Base-by-base conservation (phyloP, 202 grass and related monocot species). In the Miscanthus sacchariflorus region DNA sequence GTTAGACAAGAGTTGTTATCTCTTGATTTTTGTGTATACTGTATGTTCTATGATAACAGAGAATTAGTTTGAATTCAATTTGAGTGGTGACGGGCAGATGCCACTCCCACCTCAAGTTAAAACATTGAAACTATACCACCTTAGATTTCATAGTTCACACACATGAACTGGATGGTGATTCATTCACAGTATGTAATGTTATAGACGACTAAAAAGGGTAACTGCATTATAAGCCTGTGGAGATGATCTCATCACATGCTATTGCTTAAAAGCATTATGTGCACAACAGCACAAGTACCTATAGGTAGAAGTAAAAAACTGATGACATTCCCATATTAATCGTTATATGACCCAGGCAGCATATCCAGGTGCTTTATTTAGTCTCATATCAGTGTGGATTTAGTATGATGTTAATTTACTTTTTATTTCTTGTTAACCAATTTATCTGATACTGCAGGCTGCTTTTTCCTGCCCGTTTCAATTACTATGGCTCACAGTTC, bases 1-100 rank as follows among this genome's bases (percentile, higher is more conserved):
- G 13, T 84, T 75, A 83, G 24, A 38, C 67, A 90, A 82, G 35
- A 49, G n/a, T 70, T 75, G 39, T 78, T 66, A 36, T 88, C 42
- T 76, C 18, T 23, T 17, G 21, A 52, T 49, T 89, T 43, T 36
- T 38, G 42, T 84, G n/a, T 88, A 49, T 76, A 76, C 30, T 33
- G 30, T 33, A 33, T 14, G 24, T 76, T 85, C 23, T 74, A 40
- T 83, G 43, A 48, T 40, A 78, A 44, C 54, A 45, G 19, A 4
- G 21, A 45, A 83, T 83, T 71, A 30, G 35, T 50, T 38, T 63
- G 13, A 33, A 38, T 77, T 42, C 28, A 77, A 15, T 49, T 69
- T 70, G 72, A 78, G 36, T 61, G 58, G 12, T 71, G 65, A 46
- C 30, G 27, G n/a, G 7, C 35, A n/a, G 74, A 79, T 18, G 24